Evolutionary conservation across 2,329 filamentous ascomycete genomes (phyloP).

Genomic region (Penicillium sp.): DNA sequence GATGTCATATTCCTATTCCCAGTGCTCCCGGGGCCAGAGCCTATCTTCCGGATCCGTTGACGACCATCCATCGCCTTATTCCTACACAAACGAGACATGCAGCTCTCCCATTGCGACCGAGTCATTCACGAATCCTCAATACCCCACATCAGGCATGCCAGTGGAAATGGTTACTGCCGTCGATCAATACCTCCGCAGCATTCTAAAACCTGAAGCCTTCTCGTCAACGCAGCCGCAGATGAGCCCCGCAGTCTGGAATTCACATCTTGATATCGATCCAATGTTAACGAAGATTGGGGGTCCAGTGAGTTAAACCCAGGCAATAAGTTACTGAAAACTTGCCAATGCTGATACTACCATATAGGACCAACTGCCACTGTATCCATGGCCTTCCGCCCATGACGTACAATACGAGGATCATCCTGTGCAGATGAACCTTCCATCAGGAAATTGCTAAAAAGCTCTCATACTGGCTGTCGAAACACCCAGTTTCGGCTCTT

Average conservation of each 20-base stretch:
- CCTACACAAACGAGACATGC: constrained; percentile 6
- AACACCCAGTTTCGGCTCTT: background rate
- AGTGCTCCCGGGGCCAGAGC: background rate
- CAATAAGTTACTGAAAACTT: background rate
- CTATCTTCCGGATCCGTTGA: constrained; percentile 1
- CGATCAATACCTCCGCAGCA: constrained; percentile 9
- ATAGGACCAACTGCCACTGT: constrained; percentile 2
- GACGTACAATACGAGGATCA: background rate
- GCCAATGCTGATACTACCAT: background rate
- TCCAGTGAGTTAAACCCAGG: background rate
- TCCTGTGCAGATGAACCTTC: background rate
- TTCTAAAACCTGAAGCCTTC: constrained; percentile 5
- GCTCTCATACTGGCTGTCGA: background rate
- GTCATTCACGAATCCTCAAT: background rate
- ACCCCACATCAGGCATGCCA: background rate
- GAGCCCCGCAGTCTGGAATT: background rate
- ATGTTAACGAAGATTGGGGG: background rate
- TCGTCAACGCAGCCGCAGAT: background rate
- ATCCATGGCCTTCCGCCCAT: background rate
- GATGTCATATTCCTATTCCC: background rate
- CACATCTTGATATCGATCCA: constrained; percentile 8
- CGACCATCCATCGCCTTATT: constrained; percentile 3
- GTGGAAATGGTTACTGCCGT: constrained; percentile 9
- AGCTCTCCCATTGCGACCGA: constrained; percentile 4
- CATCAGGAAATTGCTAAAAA: background rate